Percentiles rank a stretch among this genome's conserved stretches.
phyloP scores from a whole-genome alignment of 192 early-diverging fungal genomes.

The Linderina pennispora region DNA sequence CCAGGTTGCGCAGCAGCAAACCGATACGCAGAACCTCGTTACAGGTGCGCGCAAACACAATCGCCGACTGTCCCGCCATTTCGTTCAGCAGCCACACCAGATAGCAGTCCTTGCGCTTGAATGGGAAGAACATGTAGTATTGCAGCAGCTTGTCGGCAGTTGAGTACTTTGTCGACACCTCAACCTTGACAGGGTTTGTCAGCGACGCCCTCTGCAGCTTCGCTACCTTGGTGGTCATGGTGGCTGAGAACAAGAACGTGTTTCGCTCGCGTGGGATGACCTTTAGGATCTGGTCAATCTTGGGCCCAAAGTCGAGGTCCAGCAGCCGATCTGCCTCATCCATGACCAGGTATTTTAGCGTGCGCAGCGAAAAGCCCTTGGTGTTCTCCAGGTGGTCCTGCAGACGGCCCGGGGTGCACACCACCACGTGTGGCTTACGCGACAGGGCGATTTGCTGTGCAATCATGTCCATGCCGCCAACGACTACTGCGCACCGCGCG shows the following conservation, averaged over 20 bases:
- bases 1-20: slow-evolving; percentile 83
- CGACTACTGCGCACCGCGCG: slow-evolving; percentile 83
- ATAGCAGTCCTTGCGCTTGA: slow-evolving; percentile 93
- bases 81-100: slow-evolving; percentile 92
- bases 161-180: slow-evolving; percentile 95
- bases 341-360: slow-evolving; percentile 90
- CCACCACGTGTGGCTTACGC: slow-evolving; percentile 90
- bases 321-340: slow-evolving; percentile 90
- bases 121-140: slow-evolving; percentile 95
- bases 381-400: slow-evolving; percentile 98
- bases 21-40: slow-evolving; percentile 80
- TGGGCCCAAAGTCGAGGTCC: slow-evolving; percentile 95
- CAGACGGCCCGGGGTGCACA: slow-evolving; percentile 93
- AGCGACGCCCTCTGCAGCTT: slow-evolving; percentile 92
- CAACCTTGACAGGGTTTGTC: slow-evolving; percentile 86
- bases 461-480: slow-evolving; percentile 99
- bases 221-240: slow-evolving; percentile 97
- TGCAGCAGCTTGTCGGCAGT: slow-evolving; percentile 91
- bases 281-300: slow-evolving; percentile 91
- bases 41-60: slow-evolving; percentile 91
- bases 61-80: slow-evolving; percentile 82
- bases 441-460: slow-evolving; percentile 88
- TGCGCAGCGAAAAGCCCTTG: slow-evolving; percentile 90
- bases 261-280: slow-evolving; percentile 88
- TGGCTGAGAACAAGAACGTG: slow-evolving; percentile 94